Evolutionary conservation across 192 early-diverging fungal genomes (phyloP).

Genomic region (Podila verticillata): DNA sequence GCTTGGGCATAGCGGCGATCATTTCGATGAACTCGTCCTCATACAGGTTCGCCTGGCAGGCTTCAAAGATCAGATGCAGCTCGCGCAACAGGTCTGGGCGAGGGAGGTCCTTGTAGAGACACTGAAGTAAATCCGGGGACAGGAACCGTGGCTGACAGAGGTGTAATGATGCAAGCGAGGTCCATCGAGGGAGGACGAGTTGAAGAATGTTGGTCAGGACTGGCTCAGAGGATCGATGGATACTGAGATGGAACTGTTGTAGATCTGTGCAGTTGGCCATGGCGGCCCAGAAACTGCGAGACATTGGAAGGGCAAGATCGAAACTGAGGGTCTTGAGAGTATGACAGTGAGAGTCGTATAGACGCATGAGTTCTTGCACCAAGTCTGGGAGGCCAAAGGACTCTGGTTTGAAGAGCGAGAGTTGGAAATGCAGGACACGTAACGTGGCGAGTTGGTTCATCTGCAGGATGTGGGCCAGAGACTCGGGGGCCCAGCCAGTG

Average conservation of each 20-base stretch:
- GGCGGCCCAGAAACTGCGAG: conserved; percentile 2
- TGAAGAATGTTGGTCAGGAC: conserved; percentile 29
- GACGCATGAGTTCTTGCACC: conserved; percentile 13
- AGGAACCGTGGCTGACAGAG: conserved; percentile 45
- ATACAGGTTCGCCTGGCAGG: conserved; percentile 35
- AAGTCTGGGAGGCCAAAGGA: conserved; percentile 15
- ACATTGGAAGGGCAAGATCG: conserved; percentile 26
- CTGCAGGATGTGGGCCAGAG: conserved; percentile 8
- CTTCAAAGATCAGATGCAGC: conserved; percentile 46
- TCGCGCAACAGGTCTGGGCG: conserved; percentile 19
- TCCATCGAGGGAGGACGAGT: conserved; percentile 23
- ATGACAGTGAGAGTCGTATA: conserved; percentile 11
- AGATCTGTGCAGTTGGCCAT: conserved; percentile 37
- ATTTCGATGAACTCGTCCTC: conserved; percentile 48
- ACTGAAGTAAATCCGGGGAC: conserved; percentile 12
- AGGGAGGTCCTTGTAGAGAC: conserved; percentile 19
- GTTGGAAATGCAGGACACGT: conserved; percentile 28
- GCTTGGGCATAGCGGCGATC: conserved; percentile 35
- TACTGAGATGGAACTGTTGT: conserved; percentile 33
- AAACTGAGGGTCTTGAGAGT: conserved; percentile 16
- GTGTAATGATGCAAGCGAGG: conserved; percentile 14
- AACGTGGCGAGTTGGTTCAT: conserved; percentile 13
- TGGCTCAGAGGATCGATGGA: conserved; percentile 36
- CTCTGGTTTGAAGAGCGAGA: conserved; percentile 30
- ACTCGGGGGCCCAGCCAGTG: conserved; percentile 32